Conservation (phyloP, 352 stramenopile species). For the Phytophthora pini region DNA sequence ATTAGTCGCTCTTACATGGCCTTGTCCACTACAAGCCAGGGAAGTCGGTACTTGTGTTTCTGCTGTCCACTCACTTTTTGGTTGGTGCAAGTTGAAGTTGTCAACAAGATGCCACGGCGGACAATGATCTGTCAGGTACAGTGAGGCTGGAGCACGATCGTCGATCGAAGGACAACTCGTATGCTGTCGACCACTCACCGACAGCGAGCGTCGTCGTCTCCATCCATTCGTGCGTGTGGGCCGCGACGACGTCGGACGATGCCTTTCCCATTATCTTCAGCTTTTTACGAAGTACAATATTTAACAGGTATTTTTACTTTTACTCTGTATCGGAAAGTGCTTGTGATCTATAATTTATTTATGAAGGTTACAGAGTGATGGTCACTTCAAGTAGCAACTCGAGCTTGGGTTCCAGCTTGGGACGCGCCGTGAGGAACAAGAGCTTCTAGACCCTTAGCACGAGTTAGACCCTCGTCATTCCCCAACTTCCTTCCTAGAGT, state of each 20-base stretch:
- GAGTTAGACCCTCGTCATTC: constrained; percentile 32
- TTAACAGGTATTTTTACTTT: background rate
- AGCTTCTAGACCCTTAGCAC: background rate
- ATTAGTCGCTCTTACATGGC: too few species aligned
- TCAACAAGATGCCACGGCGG: constrained; percentile 10
- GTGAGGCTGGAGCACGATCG: background rate
- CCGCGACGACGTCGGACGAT: background rate
- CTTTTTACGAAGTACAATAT: too few species aligned
- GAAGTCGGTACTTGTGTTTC: background rate
- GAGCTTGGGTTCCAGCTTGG: constrained; percentile 6
- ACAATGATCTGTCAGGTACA: constrained; percentile 23
- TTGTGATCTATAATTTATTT: background rate
- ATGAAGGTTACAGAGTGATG: background rate
- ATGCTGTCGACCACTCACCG: constrained; percentile 4
- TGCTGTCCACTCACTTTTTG: constrained; percentile 1
- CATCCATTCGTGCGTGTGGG: constrained; percentile 2
- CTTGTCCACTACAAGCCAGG: too few species aligned
- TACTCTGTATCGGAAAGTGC: too few species aligned
- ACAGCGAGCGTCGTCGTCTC: constrained; percentile 15
- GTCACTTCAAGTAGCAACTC: constrained; percentile 15
- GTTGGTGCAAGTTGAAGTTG: constrained; percentile 24
- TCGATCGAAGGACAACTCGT: too few species aligned
- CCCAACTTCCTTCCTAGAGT: constrained; percentile 21
- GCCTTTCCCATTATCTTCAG: too few species aligned
- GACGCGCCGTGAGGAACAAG: constrained; percentile 29